Evolutionary conservation across 352 stramenopile species (phyloP).

Genomic region (Phytophthora sp.): DNA sequence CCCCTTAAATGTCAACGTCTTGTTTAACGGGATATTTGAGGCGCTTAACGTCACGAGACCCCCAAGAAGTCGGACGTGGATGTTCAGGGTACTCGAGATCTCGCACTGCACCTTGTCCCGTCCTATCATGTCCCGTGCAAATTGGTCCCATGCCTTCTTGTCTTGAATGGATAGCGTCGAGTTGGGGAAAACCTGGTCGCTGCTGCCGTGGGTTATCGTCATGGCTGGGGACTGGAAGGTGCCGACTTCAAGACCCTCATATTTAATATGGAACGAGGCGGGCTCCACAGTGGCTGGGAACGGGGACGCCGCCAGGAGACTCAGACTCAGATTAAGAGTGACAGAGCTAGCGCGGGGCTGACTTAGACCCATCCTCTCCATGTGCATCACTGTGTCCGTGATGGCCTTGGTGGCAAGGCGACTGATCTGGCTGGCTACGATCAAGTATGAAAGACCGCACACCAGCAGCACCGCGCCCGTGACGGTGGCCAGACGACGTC

Average conservation of each 20-base stretch:
- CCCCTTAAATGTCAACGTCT: slow-evolving; percentile 61
- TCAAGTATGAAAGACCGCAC: slow-evolving; percentile 40
- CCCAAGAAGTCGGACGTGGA: slow-evolving; percentile 60
- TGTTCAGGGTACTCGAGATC: slow-evolving; percentile 52
- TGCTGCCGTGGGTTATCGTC: slow-evolving; percentile 55
- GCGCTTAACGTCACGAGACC: slow-evolving; percentile 60
- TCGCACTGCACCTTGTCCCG: slow-evolving; percentile 47
- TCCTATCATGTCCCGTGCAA: slow-evolving; percentile 75
- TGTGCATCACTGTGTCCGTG: slow-evolving; percentile 59
- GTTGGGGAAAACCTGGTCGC: slow-evolving; percentile 52
- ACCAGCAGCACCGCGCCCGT: slow-evolving; percentile 32
- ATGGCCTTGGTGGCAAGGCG: slow-evolving; percentile 67
- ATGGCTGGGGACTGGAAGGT: slow-evolving; percentile 57
- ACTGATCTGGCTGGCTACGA: slow-evolving; percentile 60
- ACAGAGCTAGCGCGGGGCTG: slow-evolving; percentile 41
- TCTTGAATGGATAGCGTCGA: slow-evolving; percentile 64
- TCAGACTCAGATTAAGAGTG: slow-evolving; percentile 56
- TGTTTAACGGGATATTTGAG: slow-evolving; percentile 52
- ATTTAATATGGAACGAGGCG: slow-evolving; percentile 58
- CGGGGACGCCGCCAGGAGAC: slow-evolving; percentile 53
- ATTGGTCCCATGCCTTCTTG: slow-evolving; percentile 62
- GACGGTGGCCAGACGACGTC: slow-evolving; percentile 21
- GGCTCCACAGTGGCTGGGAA: slow-evolving; percentile 58
- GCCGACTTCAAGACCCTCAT: slow-evolving; percentile 46
- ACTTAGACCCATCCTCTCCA: slow-evolving; percentile 66